A percentile compares a stretch with the other conserved stretches of the same genome.
Conservation (phyloP, 345 rosid genomes). For the Moringa oleifera region DNA sequence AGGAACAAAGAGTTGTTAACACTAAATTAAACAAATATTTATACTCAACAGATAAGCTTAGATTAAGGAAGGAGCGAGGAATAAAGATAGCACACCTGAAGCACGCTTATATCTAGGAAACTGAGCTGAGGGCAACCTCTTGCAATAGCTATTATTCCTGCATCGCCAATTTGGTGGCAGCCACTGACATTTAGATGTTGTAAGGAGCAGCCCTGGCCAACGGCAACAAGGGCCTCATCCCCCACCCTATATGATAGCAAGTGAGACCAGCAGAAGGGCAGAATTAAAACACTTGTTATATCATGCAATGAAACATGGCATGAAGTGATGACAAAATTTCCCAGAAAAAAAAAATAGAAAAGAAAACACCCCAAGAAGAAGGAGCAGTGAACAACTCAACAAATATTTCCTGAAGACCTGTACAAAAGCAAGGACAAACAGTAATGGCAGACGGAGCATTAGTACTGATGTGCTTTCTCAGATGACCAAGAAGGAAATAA, state of each 20-base stretch:
- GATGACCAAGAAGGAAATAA: too few species aligned
- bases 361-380: too few species aligned
- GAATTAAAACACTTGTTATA: too few species aligned
- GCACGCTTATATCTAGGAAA: constrained; percentile 78
- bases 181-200: constrained; percentile 78
- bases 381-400: too few species aligned
- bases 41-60: not conserved
- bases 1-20: not conserved
- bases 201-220: constrained; percentile 74
- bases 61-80: constrained; percentile 1
- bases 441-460: too few species aligned
- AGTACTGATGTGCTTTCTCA: too few species aligned
- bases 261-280: not conserved
- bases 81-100: constrained; percentile 44
- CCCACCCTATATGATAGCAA: constrained; percentile 50
- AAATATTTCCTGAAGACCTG: too few species aligned
- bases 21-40: too few species aligned
- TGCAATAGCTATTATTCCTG: constrained; percentile 78
- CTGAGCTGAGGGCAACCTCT: constrained; percentile 75
- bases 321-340: too few species aligned
- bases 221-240: constrained; percentile 67
- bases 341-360: too few species aligned
- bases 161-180: constrained; percentile 77
- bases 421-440: too few species aligned
- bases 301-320: too few species aligned